These are phyloP conservation scores for Cenchrus purpureus DNA, from an alignment of 176 grass and related monocot genomes.

Conservation along the genomic window DNA sequence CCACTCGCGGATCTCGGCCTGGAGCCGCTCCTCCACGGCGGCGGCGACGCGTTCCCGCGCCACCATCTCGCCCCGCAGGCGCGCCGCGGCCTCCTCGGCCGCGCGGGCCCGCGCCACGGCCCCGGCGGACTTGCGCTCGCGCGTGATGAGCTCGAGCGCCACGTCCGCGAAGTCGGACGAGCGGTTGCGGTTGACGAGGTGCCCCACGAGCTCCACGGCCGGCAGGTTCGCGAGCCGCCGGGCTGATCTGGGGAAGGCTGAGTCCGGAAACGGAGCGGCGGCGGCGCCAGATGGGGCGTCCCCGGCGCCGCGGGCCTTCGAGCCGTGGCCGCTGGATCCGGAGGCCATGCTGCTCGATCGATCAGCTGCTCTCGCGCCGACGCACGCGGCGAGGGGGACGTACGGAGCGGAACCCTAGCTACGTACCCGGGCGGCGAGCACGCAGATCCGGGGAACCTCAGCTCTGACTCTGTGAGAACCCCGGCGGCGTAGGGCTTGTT, in stretches of 20 bases:
- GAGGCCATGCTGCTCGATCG: neutral
- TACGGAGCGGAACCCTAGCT: neutral
- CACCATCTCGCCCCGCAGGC: neutral
- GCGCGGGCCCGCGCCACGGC: neutral
- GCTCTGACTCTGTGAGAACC: neutral
- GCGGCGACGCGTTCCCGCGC: neutral
- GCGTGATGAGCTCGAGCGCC: neutral
- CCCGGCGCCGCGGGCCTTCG: neutral
- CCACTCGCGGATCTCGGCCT: neutral
- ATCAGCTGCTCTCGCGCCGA: neutral
- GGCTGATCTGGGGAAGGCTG: neutral
- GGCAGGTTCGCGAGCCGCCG: neutral
- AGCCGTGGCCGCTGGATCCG: conserved; percentile 1
- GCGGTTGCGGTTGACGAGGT: neutral
- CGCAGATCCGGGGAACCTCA: too few species aligned
- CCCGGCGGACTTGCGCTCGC: neutral
- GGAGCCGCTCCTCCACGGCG: neutral
- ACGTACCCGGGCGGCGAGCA: neutral
- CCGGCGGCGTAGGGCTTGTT: neutral
- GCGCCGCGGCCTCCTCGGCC: neutral
- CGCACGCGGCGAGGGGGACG: neutral
- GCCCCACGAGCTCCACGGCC: neutral
- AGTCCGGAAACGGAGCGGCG: neutral
- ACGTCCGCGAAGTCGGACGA: neutral
- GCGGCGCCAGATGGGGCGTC: neutral